Percentiles rank a stretch among this genome's conserved stretches.
These are phyloP conservation scores for Hebeloma cylindrosporum DNA, from an alignment of 768 basidiomycete species.

Conservation along the genomic window DNA sequence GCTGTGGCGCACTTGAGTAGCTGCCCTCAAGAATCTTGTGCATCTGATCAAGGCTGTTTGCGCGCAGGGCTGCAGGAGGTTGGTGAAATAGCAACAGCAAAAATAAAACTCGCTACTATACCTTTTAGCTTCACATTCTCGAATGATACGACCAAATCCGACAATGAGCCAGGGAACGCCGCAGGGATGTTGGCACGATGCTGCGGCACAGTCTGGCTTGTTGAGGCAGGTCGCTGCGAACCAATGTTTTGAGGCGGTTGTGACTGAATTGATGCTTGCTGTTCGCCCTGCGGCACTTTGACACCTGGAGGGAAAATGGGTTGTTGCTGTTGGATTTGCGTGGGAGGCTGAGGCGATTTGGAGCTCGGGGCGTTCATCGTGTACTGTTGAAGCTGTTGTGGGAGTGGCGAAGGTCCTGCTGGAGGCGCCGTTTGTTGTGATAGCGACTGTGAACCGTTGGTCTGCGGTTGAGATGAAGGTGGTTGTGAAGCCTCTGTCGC, in stretches of 20 bases:
- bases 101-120: too few species aligned
- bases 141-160: conserved; percentile 91
- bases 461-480: conserved; percentile 29
- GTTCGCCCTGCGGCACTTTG: conserved; percentile 52
- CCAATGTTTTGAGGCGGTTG: conserved; percentile 41
- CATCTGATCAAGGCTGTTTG: conserved; percentile 85
- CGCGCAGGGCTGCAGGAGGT: conserved; percentile 72
- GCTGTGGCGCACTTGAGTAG: conserved; percentile 84
- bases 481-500: conserved; percentile 40
- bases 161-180: conserved; percentile 81
- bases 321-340: conserved; percentile 52
- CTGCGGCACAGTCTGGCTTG: conserved; percentile 43
- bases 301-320: conserved; percentile 73
- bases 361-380: conserved; percentile 19
- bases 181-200: conserved; percentile 35
- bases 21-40: conserved; percentile 94
- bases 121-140: conserved; percentile 97
- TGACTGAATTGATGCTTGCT: conserved; percentile 26
- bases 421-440: conserved; percentile 31
- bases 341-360: conserved; percentile 34
- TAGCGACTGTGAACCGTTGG: conserved; percentile 29
- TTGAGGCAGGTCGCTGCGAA: conserved; percentile 55
- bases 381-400: conserved; percentile 43
- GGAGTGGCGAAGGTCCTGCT: conserved; percentile 39
- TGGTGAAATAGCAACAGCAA: too few species aligned